These are phyloP conservation scores for Adansonia gregorii DNA, from an alignment of 441 rosid genomes.

Conservation along the genomic window DNA sequence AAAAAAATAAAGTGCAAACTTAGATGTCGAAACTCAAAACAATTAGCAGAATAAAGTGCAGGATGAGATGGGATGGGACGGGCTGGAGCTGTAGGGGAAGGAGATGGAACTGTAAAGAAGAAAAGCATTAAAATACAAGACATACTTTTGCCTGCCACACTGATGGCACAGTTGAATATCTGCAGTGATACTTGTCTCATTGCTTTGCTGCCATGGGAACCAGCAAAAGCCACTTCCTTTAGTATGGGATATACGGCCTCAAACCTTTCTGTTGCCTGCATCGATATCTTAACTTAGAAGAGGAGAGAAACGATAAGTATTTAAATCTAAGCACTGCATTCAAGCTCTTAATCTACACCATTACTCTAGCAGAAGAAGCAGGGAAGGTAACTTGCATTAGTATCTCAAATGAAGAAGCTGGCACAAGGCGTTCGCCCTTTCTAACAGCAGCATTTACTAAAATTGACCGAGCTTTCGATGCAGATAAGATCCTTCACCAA, in stretches of 20 bases:
- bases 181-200: conserved; percentile 78
- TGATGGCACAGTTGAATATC: conserved; percentile 56
- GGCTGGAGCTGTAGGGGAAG: neutral
- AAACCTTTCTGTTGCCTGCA: conserved; percentile 93
- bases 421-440: conserved; percentile 81
- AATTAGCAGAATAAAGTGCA: neutral
- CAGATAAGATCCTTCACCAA: conserved; percentile 59
- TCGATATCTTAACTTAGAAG: conserved; percentile 20
- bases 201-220: conserved; percentile 78
- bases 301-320: conserved; percentile 19
- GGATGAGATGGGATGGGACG: neutral
- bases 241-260: conserved; percentile 69
- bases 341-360: conserved; percentile 47
- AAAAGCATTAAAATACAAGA: neutral
- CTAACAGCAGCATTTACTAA: conserved; percentile 78
- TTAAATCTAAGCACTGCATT: conserved; percentile 11
- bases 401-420: conserved; percentile 73
- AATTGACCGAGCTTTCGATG: conserved; percentile 71
- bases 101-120: neutral
- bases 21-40: neutral
- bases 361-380: conserved; percentile 64
- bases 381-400: conserved; percentile 75
- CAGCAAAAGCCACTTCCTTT: conserved; percentile 84
- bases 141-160: conserved; percentile 80
- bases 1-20: conserved; percentile 19